These are phyloP conservation scores for Tetramitus jugosus DNA, from an alignment of 208 protist genomes.

Conservation along the genomic window DNA sequence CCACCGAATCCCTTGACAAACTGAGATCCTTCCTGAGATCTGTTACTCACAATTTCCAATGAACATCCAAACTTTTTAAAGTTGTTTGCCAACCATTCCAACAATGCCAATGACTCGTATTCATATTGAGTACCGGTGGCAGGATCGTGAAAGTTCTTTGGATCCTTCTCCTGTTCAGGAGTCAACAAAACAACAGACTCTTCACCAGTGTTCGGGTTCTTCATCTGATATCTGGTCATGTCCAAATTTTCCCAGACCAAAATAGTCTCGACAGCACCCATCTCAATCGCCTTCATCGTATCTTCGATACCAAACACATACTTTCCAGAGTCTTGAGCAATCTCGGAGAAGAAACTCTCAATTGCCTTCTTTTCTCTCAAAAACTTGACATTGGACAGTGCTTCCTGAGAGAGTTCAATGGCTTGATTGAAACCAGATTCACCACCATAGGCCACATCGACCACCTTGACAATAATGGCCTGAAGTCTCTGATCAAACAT, in stretches of 20 bases:
- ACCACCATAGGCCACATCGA: constrained; percentile 98
- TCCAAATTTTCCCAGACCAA: constrained; percentile 97
- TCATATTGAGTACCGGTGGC: constrained; percentile 54
- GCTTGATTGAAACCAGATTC: constrained; percentile 99
- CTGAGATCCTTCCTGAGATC: constrained; percentile 92
- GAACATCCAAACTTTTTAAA: constrained; percentile 94
- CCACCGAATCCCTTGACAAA: constrained; percentile 96
- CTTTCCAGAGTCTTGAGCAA: constrained; percentile 93
- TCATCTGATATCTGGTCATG: constrained; percentile 74
- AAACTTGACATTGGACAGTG: constrained; percentile 94
- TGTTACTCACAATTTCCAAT: constrained; percentile 84
- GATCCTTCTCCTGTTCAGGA: constrained; percentile 47
- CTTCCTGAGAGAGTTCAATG: constrained; percentile 93
- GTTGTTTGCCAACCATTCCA: constrained; percentile 97
- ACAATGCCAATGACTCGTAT: constrained; percentile 71
- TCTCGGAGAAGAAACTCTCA: constrained; percentile 95
- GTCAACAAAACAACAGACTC: constrained; percentile 58
- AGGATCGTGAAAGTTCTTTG: constrained; percentile 4
- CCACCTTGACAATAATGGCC: constrained; percentile 94
- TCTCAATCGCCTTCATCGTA: constrained; percentile 90
- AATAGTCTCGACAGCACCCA: constrained; percentile 93
- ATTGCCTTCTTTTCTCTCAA: constrained; percentile 99
- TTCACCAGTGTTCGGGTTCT: constrained; percentile 56
- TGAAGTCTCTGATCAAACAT: constrained; percentile 94
- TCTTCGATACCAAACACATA: constrained; percentile 97